phyloP scores from a whole-genome alignment of 768 basidiomycete genomes.

The Leucocoprinus birnbaumii region DNA sequence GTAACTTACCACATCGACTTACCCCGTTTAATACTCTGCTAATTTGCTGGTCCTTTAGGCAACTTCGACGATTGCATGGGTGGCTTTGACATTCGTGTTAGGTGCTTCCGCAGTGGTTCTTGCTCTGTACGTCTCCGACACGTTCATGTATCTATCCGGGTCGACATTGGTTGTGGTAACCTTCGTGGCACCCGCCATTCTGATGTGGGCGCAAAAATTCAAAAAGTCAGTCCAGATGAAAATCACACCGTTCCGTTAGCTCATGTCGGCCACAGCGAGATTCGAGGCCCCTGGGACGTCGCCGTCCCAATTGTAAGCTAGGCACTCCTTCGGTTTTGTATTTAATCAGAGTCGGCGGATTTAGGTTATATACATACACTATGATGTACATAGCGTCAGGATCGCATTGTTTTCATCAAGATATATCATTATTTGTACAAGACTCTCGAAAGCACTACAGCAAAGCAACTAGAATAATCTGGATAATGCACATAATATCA shows the following conservation, averaged over 20 bases:
- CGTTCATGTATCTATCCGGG: slow-evolving; percentile 50
- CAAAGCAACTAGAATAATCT: slow-evolving; percentile 4
- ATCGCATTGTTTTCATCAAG: slow-evolving; percentile 11
- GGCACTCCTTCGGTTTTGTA: neutral
- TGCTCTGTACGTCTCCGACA: slow-evolving; percentile 50
- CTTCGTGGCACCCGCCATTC: slow-evolving; percentile 68
- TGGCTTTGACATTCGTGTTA: slow-evolving; percentile 50
- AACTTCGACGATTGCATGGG: slow-evolving; percentile 43
- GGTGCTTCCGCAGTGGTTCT: slow-evolving; percentile 48
- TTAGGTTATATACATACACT: neutral
- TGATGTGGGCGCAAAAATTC: slow-evolving; percentile 84
- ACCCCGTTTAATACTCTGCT: slow-evolving; percentile 10
- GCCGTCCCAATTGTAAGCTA: slow-evolving; percentile 10
- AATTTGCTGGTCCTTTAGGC: slow-evolving; percentile 31
- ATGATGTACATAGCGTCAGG: neutral
- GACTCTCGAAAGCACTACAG: slow-evolving; percentile 1
- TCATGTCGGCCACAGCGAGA: slow-evolving; percentile 53
- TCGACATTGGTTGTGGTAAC: slow-evolving; percentile 53
- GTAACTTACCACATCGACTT: slow-evolving; percentile 31
- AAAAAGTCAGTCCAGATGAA: slow-evolving; percentile 64
- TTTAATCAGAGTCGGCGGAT: neutral
- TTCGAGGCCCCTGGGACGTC: slow-evolving; percentile 89
- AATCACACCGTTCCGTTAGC: slow-evolving; percentile 12
- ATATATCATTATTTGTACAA: slow-evolving; percentile 10
- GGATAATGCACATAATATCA: slow-evolving; percentile 3